phyloP scores from a whole-genome alignment of 2,329 filamentous ascomycete genomes.

The Leptographium galeiforme region DNA sequence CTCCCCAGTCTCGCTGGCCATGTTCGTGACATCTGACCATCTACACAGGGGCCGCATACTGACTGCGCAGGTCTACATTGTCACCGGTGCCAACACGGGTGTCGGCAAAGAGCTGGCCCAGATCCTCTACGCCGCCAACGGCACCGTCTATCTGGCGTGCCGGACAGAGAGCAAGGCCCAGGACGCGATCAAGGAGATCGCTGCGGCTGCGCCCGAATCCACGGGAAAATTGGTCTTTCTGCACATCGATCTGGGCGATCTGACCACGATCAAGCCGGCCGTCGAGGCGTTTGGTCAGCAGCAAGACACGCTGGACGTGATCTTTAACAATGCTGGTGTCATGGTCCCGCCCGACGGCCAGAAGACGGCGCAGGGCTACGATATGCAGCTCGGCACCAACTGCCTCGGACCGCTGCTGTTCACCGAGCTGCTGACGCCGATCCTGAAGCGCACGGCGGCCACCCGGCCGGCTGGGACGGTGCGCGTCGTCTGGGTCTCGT shows the following conservation, averaged over 20 bases:
- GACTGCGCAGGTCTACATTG: slow-evolving; percentile 20
- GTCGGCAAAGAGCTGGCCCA: slow-evolving; percentile 34
- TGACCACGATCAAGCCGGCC: slow-evolving; percentile 16
- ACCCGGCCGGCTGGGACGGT: slow-evolving; percentile 4
- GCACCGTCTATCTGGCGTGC: slow-evolving; percentile 35
- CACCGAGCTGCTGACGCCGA: slow-evolving; percentile 13
- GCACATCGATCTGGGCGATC: slow-evolving; percentile 23
- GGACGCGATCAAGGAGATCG: slow-evolving; percentile 26
- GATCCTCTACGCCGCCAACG: slow-evolving; percentile 36
- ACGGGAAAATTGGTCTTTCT: slow-evolving; percentile 24
- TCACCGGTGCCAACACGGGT: slow-evolving; percentile 25
- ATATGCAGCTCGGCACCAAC: slow-evolving; percentile 14
- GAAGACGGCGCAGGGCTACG: slow-evolving; percentile 16
- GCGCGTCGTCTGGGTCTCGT: slow-evolving; percentile 12
- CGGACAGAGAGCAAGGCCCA: slow-evolving; percentile 25
- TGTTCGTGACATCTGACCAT: background rate
- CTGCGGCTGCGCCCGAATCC: slow-evolving; percentile 15
- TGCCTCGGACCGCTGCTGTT: slow-evolving; percentile 14
- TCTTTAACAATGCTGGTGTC: slow-evolving; percentile 26
- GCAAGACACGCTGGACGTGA: slow-evolving; percentile 19
- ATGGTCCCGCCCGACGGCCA: slow-evolving; percentile 17
- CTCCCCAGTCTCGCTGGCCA: background rate
- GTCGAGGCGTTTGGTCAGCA: slow-evolving; percentile 16
- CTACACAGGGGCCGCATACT: too few relatives aligned
- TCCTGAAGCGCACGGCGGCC: slow-evolving; percentile 9